Conservation (phyloP, 2,329 filamentous ascomycete genomes). For the Fusarium sambucinum region DNA sequence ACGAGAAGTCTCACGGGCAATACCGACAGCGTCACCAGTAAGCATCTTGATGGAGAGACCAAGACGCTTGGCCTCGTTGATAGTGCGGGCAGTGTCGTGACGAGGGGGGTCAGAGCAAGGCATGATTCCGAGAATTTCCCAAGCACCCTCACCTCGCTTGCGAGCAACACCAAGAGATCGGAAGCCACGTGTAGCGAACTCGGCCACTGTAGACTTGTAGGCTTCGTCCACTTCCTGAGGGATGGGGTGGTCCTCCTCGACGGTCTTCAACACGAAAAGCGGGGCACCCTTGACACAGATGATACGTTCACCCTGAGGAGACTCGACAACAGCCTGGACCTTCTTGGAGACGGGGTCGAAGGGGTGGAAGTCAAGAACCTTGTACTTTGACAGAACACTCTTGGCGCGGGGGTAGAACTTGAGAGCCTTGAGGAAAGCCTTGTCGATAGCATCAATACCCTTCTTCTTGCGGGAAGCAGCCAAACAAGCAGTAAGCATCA, state of each 20-base stretch:
- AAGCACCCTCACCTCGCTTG: constrained; percentile 82
- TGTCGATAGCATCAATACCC: constrained; percentile 94
- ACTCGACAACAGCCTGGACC: constrained; percentile 85
- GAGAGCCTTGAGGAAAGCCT: constrained; percentile 90
- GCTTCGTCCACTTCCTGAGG: constrained; percentile 76
- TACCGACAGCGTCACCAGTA: constrained; percentile 93
- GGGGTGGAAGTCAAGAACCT: constrained; percentile 84
- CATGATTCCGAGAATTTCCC: constrained; percentile 96
- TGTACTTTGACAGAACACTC: constrained; percentile 83
- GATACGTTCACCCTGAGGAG: constrained; percentile 84
- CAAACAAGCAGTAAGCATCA: constrained; percentile 92
- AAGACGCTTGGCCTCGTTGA: constrained; percentile 88
- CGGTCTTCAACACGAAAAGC: constrained; percentile 86
- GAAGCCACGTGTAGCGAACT: constrained; percentile 93
- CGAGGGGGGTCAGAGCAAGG: constrained; percentile 92
- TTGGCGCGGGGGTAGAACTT: constrained; percentile 87
- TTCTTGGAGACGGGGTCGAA: constrained; percentile 97
- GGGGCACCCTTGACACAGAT: constrained; percentile 93
- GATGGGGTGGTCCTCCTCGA: constrained; percentile 86
- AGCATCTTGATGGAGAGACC: constrained; percentile 96
- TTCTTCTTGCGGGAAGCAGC: constrained; percentile 95
- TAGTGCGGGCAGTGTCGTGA: constrained; percentile 89
- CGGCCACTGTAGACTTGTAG: constrained; percentile 93
- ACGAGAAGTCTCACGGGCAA: constrained; percentile 90
- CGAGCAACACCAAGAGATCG: constrained; percentile 93